phyloP scores from a whole-genome alignment of 495 filamentous ascomycete genomes.

The Penicillium roqueforti region DNA sequence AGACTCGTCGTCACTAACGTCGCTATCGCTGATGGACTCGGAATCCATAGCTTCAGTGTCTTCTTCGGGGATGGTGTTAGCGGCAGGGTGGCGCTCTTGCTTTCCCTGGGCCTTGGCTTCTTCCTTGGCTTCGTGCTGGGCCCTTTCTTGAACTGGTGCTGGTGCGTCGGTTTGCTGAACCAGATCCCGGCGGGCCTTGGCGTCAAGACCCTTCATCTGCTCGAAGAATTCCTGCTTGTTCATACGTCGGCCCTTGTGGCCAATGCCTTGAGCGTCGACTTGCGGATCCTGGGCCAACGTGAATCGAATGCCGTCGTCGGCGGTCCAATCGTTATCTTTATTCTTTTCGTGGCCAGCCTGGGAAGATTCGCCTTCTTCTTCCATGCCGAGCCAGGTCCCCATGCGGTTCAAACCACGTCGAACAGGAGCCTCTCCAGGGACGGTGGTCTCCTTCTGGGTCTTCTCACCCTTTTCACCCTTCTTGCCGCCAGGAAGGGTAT shows the following conservation, averaged over 20 bases:
- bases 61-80: conserved; percentile 15
- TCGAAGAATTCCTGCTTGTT: conserved; percentile 89
- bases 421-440: conserved; percentile 33
- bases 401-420: conserved; percentile 53
- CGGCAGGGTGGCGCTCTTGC: conserved; percentile 24
- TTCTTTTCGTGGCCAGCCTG: conserved; percentile 30
- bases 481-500: conserved; percentile 64
- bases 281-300: conserved; percentile 55
- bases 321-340: conserved; percentile 48
- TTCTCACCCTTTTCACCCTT: conserved; percentile 22
- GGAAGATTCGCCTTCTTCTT: conserved; percentile 45
- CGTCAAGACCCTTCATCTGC: conserved; percentile 76
- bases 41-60: conserved; percentile 22
- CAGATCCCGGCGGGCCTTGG: conserved; percentile 64
- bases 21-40: conserved; percentile 31
- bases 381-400: conserved; percentile 60
- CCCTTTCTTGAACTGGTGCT: conserved; percentile 53
- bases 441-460: conserved; percentile 20
- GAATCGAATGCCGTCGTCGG: conserved; percentile 82
- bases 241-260: conserved; percentile 64
- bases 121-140: conserved; percentile 39
- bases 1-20: conserved; percentile 24
- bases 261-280: conserved; percentile 29
- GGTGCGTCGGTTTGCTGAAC: conserved; percentile 66
- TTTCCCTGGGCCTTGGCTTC: conserved; percentile 29